phyloP scores from a whole-genome alignment of 371 early-diverging fungal genomes.

The Rhizomucor miehei region DNA sequence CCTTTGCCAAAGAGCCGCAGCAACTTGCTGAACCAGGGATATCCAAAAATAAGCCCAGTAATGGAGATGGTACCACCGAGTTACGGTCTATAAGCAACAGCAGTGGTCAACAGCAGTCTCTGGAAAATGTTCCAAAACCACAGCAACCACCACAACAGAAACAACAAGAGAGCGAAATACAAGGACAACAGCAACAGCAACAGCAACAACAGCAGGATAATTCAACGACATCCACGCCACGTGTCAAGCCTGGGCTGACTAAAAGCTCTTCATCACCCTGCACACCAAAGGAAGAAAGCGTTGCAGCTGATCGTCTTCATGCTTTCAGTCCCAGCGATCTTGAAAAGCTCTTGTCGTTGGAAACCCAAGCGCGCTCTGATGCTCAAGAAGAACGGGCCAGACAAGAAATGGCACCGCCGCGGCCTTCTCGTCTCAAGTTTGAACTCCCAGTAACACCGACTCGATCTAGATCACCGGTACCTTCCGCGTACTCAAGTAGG shows the following conservation, averaged over 20 bases:
- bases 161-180: background rate
- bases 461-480: slow-evolving; percentile 8
- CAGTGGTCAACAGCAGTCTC: background rate
- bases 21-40: background rate
- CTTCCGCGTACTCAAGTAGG: slow-evolving; percentile 7
- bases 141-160: background rate
- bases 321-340: slow-evolving; percentile 19
- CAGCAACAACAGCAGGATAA: background rate
- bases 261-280: slow-evolving; percentile 1
- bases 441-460: slow-evolving; percentile 18
- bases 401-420: background rate
- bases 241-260: background rate
- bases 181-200: slow-evolving; percentile 1
- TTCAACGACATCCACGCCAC: background rate
- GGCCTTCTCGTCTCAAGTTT: slow-evolving; percentile 18
- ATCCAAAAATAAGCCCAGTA: background rate
- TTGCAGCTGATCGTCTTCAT: background rate
- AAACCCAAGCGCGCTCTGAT: slow-evolving; percentile 26
- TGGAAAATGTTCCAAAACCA: background rate
- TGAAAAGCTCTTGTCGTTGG: slow-evolving; percentile 20
- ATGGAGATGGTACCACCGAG: background rate
- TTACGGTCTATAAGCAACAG: background rate
- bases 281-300: background rate
- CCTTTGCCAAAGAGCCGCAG: background rate
- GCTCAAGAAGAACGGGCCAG: slow-evolving; percentile 14